These are phyloP conservation scores for Lactarius quietus DNA, from an alignment of 768 basidiomycete genomes.

Conservation along the genomic window DNA sequence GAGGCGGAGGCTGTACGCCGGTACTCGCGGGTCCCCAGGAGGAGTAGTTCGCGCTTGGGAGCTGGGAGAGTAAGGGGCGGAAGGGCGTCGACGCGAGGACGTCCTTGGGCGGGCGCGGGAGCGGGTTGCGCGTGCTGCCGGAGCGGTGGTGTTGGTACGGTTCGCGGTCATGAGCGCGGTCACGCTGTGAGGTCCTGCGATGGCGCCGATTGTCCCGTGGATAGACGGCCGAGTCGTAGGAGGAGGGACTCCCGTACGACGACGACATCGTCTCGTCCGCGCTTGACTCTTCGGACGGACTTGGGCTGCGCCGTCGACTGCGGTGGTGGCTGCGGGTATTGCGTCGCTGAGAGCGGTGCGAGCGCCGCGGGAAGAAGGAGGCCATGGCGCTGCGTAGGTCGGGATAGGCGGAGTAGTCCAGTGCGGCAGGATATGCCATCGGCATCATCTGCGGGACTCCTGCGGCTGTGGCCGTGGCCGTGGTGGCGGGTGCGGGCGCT, in stretches of 20 bases:
- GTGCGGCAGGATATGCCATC: not conserved
- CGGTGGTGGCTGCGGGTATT: not conserved
- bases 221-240: constrained; percentile 10
- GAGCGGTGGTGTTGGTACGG: constrained; percentile 38
- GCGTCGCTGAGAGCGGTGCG: constrained; percentile 7
- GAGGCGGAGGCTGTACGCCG: not conserved
- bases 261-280: not conserved
- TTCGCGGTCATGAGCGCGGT: constrained; percentile 59
- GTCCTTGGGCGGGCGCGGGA: constrained; percentile 60
- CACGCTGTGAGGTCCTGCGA: constrained; percentile 28
- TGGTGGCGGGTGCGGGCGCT: not conserved
- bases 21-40: constrained; percentile 25
- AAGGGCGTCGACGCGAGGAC: constrained; percentile 58
- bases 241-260: constrained; percentile 7
- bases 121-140: constrained; percentile 43
- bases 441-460: constrained; percentile 12
- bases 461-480: not conserved
- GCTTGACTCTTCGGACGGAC: constrained; percentile 8
- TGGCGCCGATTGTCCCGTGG: constrained; percentile 4
- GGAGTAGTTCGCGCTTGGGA: constrained; percentile 39
- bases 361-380: constrained; percentile 11
- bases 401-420: constrained; percentile 8
- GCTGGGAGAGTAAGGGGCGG: constrained; percentile 45
- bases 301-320: constrained; percentile 11
- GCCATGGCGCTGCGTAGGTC: not conserved